Conservation (phyloP, 208 protist genomes). For the Acanthamoeba castellanii region DNA sequence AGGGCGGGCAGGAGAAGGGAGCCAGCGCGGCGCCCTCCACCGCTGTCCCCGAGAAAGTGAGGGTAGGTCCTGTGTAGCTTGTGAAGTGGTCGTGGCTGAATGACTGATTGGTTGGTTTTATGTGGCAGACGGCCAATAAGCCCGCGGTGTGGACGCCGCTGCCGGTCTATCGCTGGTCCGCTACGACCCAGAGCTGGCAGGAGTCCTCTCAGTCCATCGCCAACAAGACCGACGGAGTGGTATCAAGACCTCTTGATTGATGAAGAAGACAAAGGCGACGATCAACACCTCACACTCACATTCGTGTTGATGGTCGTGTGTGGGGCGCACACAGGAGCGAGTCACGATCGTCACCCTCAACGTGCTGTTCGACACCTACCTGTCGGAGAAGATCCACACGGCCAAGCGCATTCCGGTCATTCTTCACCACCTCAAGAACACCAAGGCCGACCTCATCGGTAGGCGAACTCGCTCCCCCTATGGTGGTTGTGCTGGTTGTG, state of each 20-base stretch:
- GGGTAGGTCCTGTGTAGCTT: not conserved
- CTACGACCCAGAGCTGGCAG: not conserved
- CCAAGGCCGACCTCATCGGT: slow-evolving; percentile 70
- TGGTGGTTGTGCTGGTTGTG: no score
- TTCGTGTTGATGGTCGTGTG: not conserved
- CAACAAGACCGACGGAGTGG: slow-evolving; percentile 58
- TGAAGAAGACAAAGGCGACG: not conserved
- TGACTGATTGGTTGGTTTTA: not conserved
- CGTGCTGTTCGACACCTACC: slow-evolving; percentile 68
- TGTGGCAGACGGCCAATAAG: slow-evolving; percentile 37
- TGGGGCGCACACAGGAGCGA: not conserved
- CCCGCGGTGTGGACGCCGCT: slow-evolving; percentile 22
- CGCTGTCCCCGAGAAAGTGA: slow-evolving; percentile 18
- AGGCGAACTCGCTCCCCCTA: not conserved
- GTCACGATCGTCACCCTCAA: slow-evolving; percentile 65
- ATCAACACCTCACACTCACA: not conserved
- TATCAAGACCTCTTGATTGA: not conserved
- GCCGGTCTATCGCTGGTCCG: slow-evolving; percentile 26
- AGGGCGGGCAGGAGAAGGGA: not conserved
- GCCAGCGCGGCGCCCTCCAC: slow-evolving; percentile 6
- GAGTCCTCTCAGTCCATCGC: slow-evolving; percentile 36
- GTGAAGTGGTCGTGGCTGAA: not conserved
- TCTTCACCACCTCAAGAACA: slow-evolving; percentile 32
- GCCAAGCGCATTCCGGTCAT: slow-evolving; percentile 58
- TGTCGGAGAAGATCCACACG: slow-evolving; percentile 56